phyloP scores from a whole-genome alignment of 2,329 filamentous ascomycete species.

The Colletotrichum sp. region DNA sequence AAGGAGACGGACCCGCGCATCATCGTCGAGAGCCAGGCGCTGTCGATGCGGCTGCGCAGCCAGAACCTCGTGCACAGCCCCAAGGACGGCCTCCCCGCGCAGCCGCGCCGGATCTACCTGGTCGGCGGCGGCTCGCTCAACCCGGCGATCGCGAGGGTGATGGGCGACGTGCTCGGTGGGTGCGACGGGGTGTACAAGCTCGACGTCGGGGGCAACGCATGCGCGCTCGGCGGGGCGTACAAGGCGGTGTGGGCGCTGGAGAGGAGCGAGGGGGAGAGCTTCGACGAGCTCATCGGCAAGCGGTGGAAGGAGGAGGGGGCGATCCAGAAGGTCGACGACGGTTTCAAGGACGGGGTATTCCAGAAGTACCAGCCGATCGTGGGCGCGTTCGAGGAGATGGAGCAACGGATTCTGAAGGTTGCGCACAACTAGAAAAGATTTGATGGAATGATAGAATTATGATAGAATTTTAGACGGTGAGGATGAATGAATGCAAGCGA shows the following conservation, averaged over 20 bases:
- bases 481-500: not conserved
- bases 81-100: slow-evolving; percentile 69
- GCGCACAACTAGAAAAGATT: slow-evolving; percentile 29
- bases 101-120: slow-evolving; percentile 89
- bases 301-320: slow-evolving; percentile 88
- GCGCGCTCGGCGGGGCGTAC: slow-evolving; percentile 91
- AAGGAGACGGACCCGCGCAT: slow-evolving; percentile 76
- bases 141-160: slow-evolving; percentile 82
- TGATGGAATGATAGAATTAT: not conserved
- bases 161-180: slow-evolving; percentile 88
- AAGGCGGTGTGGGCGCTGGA: slow-evolving; percentile 95
- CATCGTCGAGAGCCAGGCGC: slow-evolving; percentile 94
- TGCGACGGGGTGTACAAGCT: slow-evolving; percentile 90
- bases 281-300: slow-evolving; percentile 84
- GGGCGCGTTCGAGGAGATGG: slow-evolving; percentile 78
- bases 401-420: slow-evolving; percentile 64
- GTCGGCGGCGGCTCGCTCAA: slow-evolving; percentile 93
- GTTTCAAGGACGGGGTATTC: slow-evolving; percentile 78
- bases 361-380: slow-evolving; percentile 79
- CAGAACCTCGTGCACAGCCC: slow-evolving; percentile 70
- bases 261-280: slow-evolving; percentile 70
- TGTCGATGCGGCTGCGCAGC: slow-evolving; percentile 87
- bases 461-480: not conserved
- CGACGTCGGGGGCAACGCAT: slow-evolving; percentile 94
- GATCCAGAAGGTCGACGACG: slow-evolving; percentile 81